These are phyloP conservation scores for Cucurbita maxima DNA, from an alignment of 306 rosid species.

Conservation along the genomic window DNA sequence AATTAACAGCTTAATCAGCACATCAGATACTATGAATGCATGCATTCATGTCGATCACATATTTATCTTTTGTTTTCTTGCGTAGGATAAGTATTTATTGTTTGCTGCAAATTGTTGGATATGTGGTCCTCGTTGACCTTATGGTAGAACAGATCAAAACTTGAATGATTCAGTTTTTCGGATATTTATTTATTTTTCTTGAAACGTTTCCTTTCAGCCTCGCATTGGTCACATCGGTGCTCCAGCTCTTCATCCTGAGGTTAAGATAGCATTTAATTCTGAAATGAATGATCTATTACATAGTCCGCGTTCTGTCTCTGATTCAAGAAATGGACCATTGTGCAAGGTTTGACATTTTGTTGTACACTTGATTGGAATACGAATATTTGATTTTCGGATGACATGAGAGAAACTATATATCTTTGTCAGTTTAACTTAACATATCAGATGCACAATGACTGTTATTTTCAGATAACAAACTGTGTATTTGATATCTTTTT, in stretches of 20 bases:
- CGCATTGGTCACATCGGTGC: slow-evolving; percentile 28
- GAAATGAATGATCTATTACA: slow-evolving; percentile 47
- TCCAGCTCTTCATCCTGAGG: slow-evolving; percentile 27
- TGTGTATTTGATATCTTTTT: neutral
- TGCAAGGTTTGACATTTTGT: slow-evolving; percentile 45
- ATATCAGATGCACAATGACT: neutral
- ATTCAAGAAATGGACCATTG: slow-evolving; percentile 34
- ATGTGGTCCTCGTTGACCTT: neutral
- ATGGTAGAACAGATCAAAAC: neutral
- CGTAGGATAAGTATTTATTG: neutral
- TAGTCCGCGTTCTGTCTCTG: slow-evolving; percentile 35
- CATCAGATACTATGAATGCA: neutral
- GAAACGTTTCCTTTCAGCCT: slow-evolving; percentile 30
- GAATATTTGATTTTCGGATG: neutral
- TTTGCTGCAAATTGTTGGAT: slow-evolving; percentile 1
- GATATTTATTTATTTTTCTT: neutral
- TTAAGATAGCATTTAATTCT: slow-evolving; percentile 29
- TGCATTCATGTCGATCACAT: neutral
- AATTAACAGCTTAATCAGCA: neutral
- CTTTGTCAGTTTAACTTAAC: neutral
- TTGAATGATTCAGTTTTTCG: neutral
- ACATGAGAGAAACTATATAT: neutral
- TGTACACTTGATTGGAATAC: neutral
- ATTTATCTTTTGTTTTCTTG: neutral
- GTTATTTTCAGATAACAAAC: neutral